Percentiles rank a stretch among this genome's conserved stretches.
phyloP scores from a whole-genome alignment of 2,329 filamentous ascomycete species.

The Ophiostoma perfectum region DNA sequence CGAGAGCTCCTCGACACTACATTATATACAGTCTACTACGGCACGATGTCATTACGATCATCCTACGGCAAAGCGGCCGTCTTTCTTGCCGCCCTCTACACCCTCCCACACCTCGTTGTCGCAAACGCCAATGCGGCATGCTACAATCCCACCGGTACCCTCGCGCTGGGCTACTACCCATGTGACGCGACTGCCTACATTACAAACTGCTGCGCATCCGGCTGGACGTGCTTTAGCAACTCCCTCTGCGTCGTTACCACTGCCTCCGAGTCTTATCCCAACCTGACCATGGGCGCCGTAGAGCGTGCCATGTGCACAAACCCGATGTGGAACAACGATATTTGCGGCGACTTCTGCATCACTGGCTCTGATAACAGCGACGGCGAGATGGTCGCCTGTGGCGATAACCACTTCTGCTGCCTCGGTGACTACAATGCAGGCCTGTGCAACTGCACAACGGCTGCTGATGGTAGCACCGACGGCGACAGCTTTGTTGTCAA shows the following conservation, averaged over 20 bases:
- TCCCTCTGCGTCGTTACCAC: constrained; percentile 28
- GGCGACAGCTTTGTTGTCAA: not conserved
- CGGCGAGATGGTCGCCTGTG: constrained; percentile 26
- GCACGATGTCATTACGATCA: not conserved
- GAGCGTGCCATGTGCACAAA: constrained; percentile 29
- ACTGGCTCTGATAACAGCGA: constrained; percentile 16
- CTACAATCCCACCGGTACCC: not conserved
- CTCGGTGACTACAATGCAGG: constrained; percentile 26
- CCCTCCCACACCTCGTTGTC: not conserved
- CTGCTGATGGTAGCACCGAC: too few relatives aligned
- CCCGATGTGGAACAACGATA: constrained; percentile 28
- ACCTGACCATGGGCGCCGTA: constrained; percentile 26
- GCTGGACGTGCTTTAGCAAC: constrained; percentile 30
- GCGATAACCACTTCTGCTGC: constrained; percentile 28
- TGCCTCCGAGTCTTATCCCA: constrained; percentile 24
- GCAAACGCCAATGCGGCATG: not conserved
- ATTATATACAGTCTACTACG: too few relatives aligned
- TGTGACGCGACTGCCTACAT: constrained; percentile 19
- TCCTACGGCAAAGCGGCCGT: not conserved
- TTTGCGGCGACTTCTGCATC: constrained; percentile 29
- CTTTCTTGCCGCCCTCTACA: not conserved
- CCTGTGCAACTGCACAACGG: constrained; percentile 27
- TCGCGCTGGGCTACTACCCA: not conserved
- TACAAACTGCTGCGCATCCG: constrained; percentile 28
- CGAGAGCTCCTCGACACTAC: too few relatives aligned